Evolutionary conservation across 208 protist species (phyloP), one percentile per base, ranked within the genome.

Genomic region (Leishmania turanica): DNA sequence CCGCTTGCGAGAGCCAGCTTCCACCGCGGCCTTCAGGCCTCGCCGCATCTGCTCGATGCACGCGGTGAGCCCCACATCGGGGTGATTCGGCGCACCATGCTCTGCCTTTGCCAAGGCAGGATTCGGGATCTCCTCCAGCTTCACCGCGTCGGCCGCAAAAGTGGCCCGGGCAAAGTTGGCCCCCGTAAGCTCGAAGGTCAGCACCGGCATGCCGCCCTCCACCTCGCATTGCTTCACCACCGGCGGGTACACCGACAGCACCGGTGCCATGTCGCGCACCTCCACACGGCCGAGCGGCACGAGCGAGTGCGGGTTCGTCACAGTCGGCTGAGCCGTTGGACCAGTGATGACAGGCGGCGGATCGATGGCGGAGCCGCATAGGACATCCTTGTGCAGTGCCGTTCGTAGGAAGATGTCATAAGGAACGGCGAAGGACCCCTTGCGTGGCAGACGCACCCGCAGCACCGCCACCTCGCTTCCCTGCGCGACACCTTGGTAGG

Each of bases 171-270:
- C 79, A 58, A 94, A 94, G 68, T 66, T 83, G 13, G 88, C 89
- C 31, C 94, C 94, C 19, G 75, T 87, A 53, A 97, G 78, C 80
- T 90, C 90, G 19, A 97, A 75, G 40, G 85, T 71, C 64, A 97
- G 80, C 49, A 89, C 71, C 73, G 94, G 94, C 56, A 95, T 58
- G 65, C 83, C 87, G n/a, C 91, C 91, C 85, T 97, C 94, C 56
- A 97, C 85, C 85, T 96, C 94, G 75, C 94, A 97, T 84, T 97
- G 92, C 86, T 95, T 97, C 64, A 97, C 80, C 37, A 81, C 71
- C 13, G 86, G 75, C 3, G 94, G 94, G 53, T 77, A 64, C 21
- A 83, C 80, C n/a, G 81, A 60, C 37, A 96, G 68, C 37, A 49
- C 31, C 11, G 94, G 90, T 31, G 92, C 78, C 58, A 81, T 74